Conservation (phyloP, 208 protist species). For the Trypanosomatidae sp. region DNA sequence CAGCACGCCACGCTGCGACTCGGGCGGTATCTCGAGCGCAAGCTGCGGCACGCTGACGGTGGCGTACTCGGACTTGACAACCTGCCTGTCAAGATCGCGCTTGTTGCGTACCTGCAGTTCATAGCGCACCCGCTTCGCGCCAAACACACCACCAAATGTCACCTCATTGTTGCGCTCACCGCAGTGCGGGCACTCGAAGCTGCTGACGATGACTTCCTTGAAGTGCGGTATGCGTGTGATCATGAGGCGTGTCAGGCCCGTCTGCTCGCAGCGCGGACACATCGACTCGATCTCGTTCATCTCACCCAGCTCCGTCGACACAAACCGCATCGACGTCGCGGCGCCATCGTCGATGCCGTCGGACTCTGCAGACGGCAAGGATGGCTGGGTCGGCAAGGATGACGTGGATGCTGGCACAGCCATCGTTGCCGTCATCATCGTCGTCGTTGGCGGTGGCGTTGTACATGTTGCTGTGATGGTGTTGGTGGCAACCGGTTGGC, state of each 20-base stretch:
- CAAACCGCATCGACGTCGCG: background rate
- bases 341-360: background rate
- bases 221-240: constrained; percentile 89
- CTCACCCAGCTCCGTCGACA: constrained; percentile 77
- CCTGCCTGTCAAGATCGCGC: constrained; percentile 85
- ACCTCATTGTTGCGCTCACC: constrained; percentile 84
- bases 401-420: too few relatives aligned
- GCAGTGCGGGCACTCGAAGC: constrained; percentile 85
- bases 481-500: too few relatives aligned
- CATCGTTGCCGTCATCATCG: too few relatives aligned
- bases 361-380: too few relatives aligned
- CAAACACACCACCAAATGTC: constrained; percentile 77
- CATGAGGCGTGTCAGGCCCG: constrained; percentile 82
- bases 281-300: constrained; percentile 81
- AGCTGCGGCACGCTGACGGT: constrained; percentile 86
- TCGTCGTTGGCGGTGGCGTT: too few relatives aligned
- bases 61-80: constrained; percentile 90
- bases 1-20: constrained; percentile 79
- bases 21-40: constrained; percentile 87
- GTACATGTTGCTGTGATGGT: too few relatives aligned
- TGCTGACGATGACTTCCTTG: constrained; percentile 86
- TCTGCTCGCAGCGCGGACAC: constrained; percentile 78
- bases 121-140: constrained; percentile 66
- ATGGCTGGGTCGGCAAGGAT: too few relatives aligned
- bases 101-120: constrained; percentile 68